Evolutionary conservation across 306 rosid species (phyloP), one percentile per base, ranked within the genome.

Genomic region (Morella rubra): DNA sequence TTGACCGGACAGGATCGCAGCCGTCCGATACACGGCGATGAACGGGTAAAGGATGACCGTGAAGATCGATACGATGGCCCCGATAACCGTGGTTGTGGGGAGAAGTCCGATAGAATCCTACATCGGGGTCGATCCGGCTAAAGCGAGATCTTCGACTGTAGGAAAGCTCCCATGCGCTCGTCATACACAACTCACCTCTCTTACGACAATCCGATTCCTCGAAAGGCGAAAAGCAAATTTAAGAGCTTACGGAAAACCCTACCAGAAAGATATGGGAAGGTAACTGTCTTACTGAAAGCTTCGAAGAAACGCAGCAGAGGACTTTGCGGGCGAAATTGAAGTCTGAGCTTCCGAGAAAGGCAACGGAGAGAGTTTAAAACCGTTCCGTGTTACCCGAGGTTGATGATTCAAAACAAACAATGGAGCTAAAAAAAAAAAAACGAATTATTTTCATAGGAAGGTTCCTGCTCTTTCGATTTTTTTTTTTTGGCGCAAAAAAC

Each of bases 81-180:
- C 60, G 42, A 8, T 44, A 56, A 24, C 58, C 8, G 12, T 37
- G 49, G 54, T 12, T 79, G 47, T 42, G 41, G 4, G 67, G 81
- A 46, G 44, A 72, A 47, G 11, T 73, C 5, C 86, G 85, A 45
- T 85, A 89, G 80, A 89, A 73, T 66, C 79, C 83, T 11, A 83
- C 81, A 71, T 75, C 81, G 74, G 69, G 44, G 59, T 72, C 24
- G 73, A 76, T 73, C 54, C 98, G 97, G 72, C 90, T 96, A 49
- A 77, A 77, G 44, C 98, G 94, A 71, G 86, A 91, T 83, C 98
- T 89, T 77, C 98, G 73, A 66, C 18, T 76, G 83, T 80, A 65
- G 78, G 90, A 92, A 13, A 94, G 84, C 88, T 94, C 98, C 73
- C 91, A 89, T 80, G 96, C 98, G 92, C 96, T 94, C 95, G 98